phyloP scores from a whole-genome alignment of 2,329 filamentous ascomycete species.

The Fusarium incarnatum region DNA sequence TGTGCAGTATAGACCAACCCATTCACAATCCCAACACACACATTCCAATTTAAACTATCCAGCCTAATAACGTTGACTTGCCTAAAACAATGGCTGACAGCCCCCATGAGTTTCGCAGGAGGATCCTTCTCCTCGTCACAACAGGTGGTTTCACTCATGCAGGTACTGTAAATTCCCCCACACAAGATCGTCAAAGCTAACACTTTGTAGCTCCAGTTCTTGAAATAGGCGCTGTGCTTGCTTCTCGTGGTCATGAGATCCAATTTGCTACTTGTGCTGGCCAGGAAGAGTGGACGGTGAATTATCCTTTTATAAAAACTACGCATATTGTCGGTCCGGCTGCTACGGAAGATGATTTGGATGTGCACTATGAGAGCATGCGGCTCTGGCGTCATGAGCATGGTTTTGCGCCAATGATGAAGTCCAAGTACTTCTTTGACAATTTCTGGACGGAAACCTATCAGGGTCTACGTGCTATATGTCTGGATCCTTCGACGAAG shows the following conservation, averaged over 20 bases:
- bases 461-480: constrained; percentile 29
- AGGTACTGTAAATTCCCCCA: constrained; percentile 24
- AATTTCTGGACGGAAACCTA: constrained; percentile 52
- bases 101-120: constrained; percentile 19
- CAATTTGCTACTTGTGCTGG: constrained; percentile 54
- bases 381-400: constrained; percentile 49
- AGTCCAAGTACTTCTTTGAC: constrained; percentile 54
- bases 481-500: constrained; percentile 34
- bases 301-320: constrained; percentile 48
- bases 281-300: constrained; percentile 51
- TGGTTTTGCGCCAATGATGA: constrained; percentile 49
- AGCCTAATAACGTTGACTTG: not conserved
- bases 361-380: constrained; percentile 52
- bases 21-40: constrained; percentile 8
- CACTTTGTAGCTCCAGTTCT: constrained; percentile 49
- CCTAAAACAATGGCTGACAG: constrained; percentile 32
- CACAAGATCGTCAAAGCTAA: constrained; percentile 8
- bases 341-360: constrained; percentile 46
- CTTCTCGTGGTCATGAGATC: constrained; percentile 51
- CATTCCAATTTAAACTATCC: constrained; percentile 21
- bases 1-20: constrained; percentile 18
- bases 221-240: constrained; percentile 51
- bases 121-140: constrained; percentile 51
- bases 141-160: constrained; percentile 54
- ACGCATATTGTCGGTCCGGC: constrained; percentile 50